Base-by-base conservation (phyloP, 2,329 filamentous ascomycete genomes). In the Fusarium incarnatum region DNA sequence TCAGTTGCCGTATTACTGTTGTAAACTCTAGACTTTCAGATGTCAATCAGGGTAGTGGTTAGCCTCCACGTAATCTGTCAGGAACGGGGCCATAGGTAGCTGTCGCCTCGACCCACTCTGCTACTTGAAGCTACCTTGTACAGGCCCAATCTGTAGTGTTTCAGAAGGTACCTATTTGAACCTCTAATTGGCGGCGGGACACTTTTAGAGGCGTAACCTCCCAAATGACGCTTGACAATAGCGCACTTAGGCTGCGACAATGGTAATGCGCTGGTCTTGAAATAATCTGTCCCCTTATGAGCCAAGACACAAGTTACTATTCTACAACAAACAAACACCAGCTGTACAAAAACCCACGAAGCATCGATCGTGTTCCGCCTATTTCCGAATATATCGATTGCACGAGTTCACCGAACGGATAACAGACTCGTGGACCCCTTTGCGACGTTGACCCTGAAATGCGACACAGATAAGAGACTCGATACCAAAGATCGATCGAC, bases 241-340 rank as follows among this genome's bases (percentile, higher is more conserved):
- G 40, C 30, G 49, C 32, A 56, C 18, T 28, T 44, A 67, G 56
- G 65, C 71, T 72, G 63, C 71, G 61, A 73, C 71, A 55, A 68
- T 70, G 65, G 73, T 68, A 73, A 49, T 66, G 47, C 63, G 22
- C 22, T 32, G 18, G 62, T 61, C 71, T 67, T 67, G 68, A 60
- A 56, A 72, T 68, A 57, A 73, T 73, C 71, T 73, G 71, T 72
- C 71, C 60, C 60, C 41, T 65, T 56, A 60, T 32, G 46, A 69
- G 47, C 63, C 46, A 55, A 72, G 57, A 59, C 61, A 71, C 55
- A 25, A 60, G 52, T 62, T 49, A 60, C 53, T 58, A 60, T 62
- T 61, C 41, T 66, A 41, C 53, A 65, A 55, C 34, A 56, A 59
- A 55, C 40, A 65, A 61, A 49, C 46, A 40, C 23, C 37, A 46